Conservation (phyloP, 1,284 basidiomycete species). For the Naganishia cerealis region DNA sequence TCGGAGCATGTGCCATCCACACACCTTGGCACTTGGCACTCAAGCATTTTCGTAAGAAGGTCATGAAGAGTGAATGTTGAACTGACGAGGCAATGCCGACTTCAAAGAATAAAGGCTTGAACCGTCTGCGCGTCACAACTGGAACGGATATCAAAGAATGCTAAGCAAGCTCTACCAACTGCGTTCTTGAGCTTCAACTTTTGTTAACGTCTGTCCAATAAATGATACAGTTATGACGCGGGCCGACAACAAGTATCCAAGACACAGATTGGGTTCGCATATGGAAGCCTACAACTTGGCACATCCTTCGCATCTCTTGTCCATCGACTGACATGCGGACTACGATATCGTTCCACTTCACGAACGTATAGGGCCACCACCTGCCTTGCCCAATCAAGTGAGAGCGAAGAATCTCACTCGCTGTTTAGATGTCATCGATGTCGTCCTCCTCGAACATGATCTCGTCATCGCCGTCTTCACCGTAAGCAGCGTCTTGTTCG, state of each 20-base stretch:
- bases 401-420: neutral
- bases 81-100: neutral
- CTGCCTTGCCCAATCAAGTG: neutral
- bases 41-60: too few species aligned
- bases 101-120: neutral
- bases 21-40: too few species aligned
- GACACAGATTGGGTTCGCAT: slow-evolving; percentile 9
- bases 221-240: slow-evolving; percentile 27
- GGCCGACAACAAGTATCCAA: slow-evolving; percentile 12
- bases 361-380: neutral
- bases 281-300: slow-evolving; percentile 11
- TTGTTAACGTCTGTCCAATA: slow-evolving; percentile 14
- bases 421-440: slow-evolving; percentile 54
- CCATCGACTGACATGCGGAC: neutral
- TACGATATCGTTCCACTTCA: neutral
- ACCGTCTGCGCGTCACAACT: neutral
- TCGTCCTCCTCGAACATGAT: slow-evolving; percentile 83
- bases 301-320: neutral
- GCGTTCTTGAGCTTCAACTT: neutral
- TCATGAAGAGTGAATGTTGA: too few species aligned
- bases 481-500: slow-evolving; percentile 84
- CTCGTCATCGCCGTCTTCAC: slow-evolving; percentile 82
- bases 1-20: too few species aligned
- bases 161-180: neutral
- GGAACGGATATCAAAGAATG: neutral